phyloP scores from a whole-genome alignment of 345 rosid species.

The Euphorbia tirucalli region DNA sequence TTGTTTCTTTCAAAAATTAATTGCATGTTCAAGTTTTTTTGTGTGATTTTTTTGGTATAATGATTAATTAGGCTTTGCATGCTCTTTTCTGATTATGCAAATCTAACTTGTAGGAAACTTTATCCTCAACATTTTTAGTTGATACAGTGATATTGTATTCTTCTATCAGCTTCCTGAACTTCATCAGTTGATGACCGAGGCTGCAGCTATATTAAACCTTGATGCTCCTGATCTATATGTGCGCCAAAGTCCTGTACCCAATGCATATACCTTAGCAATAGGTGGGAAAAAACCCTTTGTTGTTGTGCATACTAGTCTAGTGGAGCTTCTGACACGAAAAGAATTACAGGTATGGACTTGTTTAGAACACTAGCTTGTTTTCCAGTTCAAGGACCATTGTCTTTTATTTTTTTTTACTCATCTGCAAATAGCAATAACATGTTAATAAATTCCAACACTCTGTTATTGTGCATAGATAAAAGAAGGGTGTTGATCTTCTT shows the following conservation, averaged over 20 bases:
- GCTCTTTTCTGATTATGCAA: background rate
- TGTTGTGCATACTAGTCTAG: constrained; percentile 84
- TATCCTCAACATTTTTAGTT: background rate
- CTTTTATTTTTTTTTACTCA: background rate
- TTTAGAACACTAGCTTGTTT: constrained; percentile 5
- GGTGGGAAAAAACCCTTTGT: constrained; percentile 90
- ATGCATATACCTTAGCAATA: constrained; percentile 86
- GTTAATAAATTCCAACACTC: background rate
- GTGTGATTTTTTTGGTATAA: background rate
- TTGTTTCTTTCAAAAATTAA: too few species aligned
- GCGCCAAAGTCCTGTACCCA: constrained; percentile 91
- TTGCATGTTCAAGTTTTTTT: background rate
- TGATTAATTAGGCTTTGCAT: background rate
- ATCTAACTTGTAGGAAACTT: background rate
- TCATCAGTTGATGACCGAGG: constrained; percentile 76
- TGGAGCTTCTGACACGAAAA: constrained; percentile 77
- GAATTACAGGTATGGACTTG: constrained; percentile 77
- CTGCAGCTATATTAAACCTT: constrained; percentile 68
- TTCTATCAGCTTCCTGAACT: constrained; percentile 75
- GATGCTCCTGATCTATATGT: constrained; percentile 90
- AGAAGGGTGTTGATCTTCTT: background rate
- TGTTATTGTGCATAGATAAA: background rate
- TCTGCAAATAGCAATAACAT: background rate
- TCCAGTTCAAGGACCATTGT: background rate
- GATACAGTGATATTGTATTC: constrained; percentile 6